Evolutionary conservation across 169 alveolate species (phyloP).

Genomic region (Toxoplasma gondii): DNA sequence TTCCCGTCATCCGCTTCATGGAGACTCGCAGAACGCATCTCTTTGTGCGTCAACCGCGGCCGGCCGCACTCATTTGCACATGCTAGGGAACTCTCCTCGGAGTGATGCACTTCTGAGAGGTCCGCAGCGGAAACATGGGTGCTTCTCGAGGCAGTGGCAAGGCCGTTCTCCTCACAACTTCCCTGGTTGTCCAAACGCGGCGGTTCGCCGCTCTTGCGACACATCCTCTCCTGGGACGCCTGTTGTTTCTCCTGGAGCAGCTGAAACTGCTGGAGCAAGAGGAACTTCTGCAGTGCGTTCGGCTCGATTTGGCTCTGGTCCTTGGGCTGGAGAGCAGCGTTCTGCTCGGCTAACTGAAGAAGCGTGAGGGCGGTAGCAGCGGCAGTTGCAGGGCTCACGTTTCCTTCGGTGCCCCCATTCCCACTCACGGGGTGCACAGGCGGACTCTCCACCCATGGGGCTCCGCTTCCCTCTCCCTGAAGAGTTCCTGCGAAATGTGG

Average conservation of each 20-base stretch:
- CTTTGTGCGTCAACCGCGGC: not conserved
- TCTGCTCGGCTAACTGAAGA: conserved; percentile 38
- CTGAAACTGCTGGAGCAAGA: conserved; percentile 34
- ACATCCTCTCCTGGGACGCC: not conserved
- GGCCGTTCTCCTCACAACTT: not conserved
- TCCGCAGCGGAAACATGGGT: not conserved
- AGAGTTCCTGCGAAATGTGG: not conserved
- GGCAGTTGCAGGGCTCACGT: conserved; percentile 15
- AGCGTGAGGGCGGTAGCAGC: conserved; percentile 39
- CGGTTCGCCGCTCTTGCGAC: not conserved
- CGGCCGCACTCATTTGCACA: not conserved
- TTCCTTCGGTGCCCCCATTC: not conserved
- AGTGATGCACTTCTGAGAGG: not conserved
- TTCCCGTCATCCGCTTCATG: not conserved
- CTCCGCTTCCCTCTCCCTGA: not conserved
- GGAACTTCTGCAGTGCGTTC: conserved; percentile 22
- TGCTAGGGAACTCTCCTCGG: not conserved
- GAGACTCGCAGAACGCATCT: not conserved
- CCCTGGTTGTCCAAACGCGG: not conserved
- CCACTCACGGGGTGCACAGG: not conserved
- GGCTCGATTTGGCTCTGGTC: conserved; percentile 19
- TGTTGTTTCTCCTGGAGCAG: conserved; percentile 37
- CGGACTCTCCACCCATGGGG: not conserved
- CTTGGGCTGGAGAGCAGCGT: conserved; percentile 18
- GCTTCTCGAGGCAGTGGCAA: not conserved